These are phyloP conservation scores for Iodosphaeria phyllophila DNA, from an alignment of 2,329 filamentous ascomycete species.

Conservation along the genomic window DNA sequence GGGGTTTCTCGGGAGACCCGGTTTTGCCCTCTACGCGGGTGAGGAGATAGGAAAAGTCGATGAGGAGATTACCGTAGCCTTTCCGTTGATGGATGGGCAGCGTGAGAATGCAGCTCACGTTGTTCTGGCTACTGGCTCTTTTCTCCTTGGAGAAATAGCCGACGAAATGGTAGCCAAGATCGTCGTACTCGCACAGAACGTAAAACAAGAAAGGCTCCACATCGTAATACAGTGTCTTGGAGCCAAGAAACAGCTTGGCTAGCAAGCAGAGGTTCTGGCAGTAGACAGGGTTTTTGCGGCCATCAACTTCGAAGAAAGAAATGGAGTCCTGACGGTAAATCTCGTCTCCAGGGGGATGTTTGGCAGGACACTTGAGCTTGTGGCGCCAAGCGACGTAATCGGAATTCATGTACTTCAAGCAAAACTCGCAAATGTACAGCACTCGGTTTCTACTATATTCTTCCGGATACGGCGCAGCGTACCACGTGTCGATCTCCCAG, in stretches of 20 bases:
- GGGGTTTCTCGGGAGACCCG: slow-evolving; percentile 87
- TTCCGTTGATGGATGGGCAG: slow-evolving; percentile 93
- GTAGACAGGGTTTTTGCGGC: slow-evolving; percentile 93
- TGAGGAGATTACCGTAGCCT: slow-evolving; percentile 88
- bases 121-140: slow-evolving; percentile 82
- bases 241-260: slow-evolving; percentile 93
- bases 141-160: slow-evolving; percentile 99
- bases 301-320: slow-evolving; percentile 95
- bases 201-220: slow-evolving; percentile 96
- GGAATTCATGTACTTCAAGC: slow-evolving; percentile 98
- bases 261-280: slow-evolving; percentile 94
- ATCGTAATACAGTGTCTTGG: slow-evolving; percentile 95
- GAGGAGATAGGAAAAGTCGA: slow-evolving; percentile 94
- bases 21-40: slow-evolving; percentile 87
- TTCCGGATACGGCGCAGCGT: slow-evolving; percentile 92
- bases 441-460: slow-evolving; percentile 95
- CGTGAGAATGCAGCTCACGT: slow-evolving; percentile 93
- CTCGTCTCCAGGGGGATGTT: slow-evolving; percentile 92
- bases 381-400: slow-evolving; percentile 97
- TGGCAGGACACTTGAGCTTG: slow-evolving; percentile 89
- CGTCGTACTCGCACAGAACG: slow-evolving; percentile 86
- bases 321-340: slow-evolving; percentile 85
- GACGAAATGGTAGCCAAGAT: slow-evolving; percentile 85
- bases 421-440: slow-evolving; percentile 98
- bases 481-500: slow-evolving; percentile 98